Base-by-base conservation (phyloP, 345 rosid genomes). In the Psidium guajava region DNA sequence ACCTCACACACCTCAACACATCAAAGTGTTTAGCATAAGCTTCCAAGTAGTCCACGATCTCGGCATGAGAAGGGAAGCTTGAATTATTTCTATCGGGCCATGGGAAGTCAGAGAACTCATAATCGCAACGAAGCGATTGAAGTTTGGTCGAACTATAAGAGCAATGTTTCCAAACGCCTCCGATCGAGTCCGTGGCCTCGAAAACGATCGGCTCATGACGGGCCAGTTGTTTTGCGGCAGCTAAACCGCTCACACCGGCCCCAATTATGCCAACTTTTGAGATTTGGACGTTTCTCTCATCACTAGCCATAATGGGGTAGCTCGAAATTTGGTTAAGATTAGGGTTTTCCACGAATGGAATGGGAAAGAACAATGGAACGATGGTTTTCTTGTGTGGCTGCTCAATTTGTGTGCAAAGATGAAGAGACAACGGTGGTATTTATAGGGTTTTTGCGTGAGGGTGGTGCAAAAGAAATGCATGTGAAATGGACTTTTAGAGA, bases 121-220 rank as follows among this genome's bases (percentile, higher is more conserved):
- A 96, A 86, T 90, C 93, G 18, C 69, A 82, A 83, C 97, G 95
- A 51, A 89, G 77, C 40, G 98, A 94, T 83, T 96, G 99, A 82
- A 96, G 95, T 83, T 92, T 95, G 55, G 99, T 96, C 0, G 99
- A 94, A 18, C 81, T 61, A 86, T 92, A 96, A 59, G 95, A 91
- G 86, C 98, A 95, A 74, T 92, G 92, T 82, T 86, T 93, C 99
- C 99, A 95, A n/a, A 96, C 96, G 22, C 99, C 99, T 61, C 99
- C 99, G 25, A 96, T 82, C 3, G 93, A 93, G 85, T 91, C 94
- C 22, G 91, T 89, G 80, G 98, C 97, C 93, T 96, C 99, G 40
- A 96, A 94, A 21, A 96, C 90, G 7, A 92, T 85, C 1, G 98
- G 98, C 83, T 90, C 86, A 86, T 94, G 90, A 85, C 57, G 93